phyloP scores from a whole-genome alignment of 768 basidiomycete genomes.

The Kwoniella newhampshirensis region DNA sequence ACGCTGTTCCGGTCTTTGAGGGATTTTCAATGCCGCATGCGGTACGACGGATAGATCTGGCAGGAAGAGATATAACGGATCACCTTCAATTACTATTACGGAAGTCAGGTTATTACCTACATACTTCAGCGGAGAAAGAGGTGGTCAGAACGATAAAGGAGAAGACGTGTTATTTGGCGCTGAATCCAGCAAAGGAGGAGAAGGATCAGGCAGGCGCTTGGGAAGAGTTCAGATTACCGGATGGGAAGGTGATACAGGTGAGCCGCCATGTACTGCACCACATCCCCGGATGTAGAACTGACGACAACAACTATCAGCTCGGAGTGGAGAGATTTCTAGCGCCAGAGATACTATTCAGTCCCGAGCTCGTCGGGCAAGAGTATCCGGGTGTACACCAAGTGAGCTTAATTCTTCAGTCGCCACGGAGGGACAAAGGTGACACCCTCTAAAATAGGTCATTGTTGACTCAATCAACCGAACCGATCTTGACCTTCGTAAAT shows the following conservation, averaged over 20 bases:
- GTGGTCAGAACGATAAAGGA: constrained; percentile 97
- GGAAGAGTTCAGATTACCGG: constrained; percentile 90
- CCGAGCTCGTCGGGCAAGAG: constrained; percentile 92
- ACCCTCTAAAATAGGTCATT: constrained; percentile 63
- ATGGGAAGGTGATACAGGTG: constrained; percentile 90
- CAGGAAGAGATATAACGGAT: constrained; percentile 94
- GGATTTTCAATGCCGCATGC: constrained; percentile 99
- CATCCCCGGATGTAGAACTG: neutral
- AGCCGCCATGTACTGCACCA: constrained; percentile 39
- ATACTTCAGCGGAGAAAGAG: constrained; percentile 95
- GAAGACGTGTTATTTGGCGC: constrained; percentile 92
- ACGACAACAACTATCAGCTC: constrained; percentile 67
- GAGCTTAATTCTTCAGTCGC: neutral
- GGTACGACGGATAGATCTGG: constrained; percentile 91
- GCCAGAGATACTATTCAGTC: constrained; percentile 96
- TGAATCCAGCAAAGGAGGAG: constrained; percentile 92
- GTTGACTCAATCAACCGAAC: constrained; percentile 97
- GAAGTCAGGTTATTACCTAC: constrained; percentile 89
- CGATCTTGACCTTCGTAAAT: constrained; percentile 93
- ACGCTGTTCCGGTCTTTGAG: constrained; percentile 97
- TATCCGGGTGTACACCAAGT: constrained; percentile 91
- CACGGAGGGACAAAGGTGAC: neutral
- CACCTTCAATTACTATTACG: constrained; percentile 90
- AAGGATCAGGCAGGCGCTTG: constrained; percentile 72
- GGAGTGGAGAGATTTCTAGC: constrained; percentile 94